Evolutionary conservation across 2,329 filamentous ascomycete species (phyloP), one percentile per base, ranked within the genome.

Genomic region (Verticillium nubilum): DNA sequence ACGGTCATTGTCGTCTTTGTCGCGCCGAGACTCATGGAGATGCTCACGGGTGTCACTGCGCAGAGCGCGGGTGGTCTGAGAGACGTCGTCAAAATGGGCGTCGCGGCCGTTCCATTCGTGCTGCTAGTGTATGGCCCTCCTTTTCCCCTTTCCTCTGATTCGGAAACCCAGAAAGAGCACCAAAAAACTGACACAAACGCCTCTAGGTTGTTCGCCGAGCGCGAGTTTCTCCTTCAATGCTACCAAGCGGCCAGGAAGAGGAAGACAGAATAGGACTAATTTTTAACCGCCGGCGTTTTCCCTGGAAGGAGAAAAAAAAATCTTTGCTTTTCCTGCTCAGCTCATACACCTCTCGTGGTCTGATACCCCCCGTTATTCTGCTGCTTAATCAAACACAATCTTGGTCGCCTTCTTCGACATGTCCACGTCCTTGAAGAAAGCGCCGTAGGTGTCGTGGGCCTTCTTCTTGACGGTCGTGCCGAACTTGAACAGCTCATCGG

Each of bases 401-500:
- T 97, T 97, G 60, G 89, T 95, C 28, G 91, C 88, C 74, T 90
- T 88, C 76, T 94, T 89, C 72, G 84, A 91, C 73, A 88, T 88
- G 67, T 91, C 90, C 9, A 91, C 87, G 67, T 97, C 92, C 76
- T 95, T 97, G 82, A 90, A 97, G 73, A 98, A 98, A 31, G 92
- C 92, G 60, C 95, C 95, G 71, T 98, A 99, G 54, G 91, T 90
- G 69, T 92, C 90, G 77, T 99, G 95, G 55, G 87, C 85, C 92
- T 98, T 98, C 86, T 96, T 97, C 86, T 98, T 99, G 57, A 99
- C 95, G 1, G 94, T 98, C 25, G 92, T 96, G 68, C 95, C 95
- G 67, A 97, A 99, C 77, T 96, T 97, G 73, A 98, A 81, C 37
- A 99, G 79, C 27, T 91, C 90, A 52, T 97, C 92, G 2, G 95